phyloP scores from a whole-genome alignment of 805 yeast genomes.

The Candida adriatica region DNA sequence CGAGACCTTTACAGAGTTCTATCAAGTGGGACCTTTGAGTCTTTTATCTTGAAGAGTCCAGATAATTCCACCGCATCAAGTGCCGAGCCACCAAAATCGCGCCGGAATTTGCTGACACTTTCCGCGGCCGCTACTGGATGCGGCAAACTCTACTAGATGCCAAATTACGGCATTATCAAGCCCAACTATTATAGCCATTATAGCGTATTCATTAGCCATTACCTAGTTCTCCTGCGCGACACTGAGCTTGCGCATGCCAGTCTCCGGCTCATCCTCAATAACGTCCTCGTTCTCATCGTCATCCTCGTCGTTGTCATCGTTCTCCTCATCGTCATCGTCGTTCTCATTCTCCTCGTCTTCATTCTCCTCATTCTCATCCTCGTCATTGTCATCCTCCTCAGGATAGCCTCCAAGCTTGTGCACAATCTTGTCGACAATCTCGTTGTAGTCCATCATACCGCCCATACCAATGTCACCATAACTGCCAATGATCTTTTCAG shows the following conservation, averaged over 20 bases:
- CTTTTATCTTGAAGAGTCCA: no score
- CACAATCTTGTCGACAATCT: slow-evolving; percentile 80
- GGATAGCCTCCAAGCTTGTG: slow-evolving; percentile 62
- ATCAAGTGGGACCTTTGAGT: no score
- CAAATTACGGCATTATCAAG: slow-evolving; percentile 1
- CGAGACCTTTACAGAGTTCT: no score
- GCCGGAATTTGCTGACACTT: no score
- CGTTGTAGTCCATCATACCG: slow-evolving; percentile 98
- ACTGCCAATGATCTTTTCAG: slow-evolving; percentile 85
- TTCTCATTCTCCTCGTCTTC: slow-evolving; percentile 31
- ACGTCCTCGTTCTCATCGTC: slow-evolving; percentile 13
- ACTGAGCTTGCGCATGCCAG: slow-evolving; percentile 25
- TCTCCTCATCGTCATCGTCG: slow-evolving; percentile 10
- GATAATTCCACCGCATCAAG: no score
- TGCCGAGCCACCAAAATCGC: no score
- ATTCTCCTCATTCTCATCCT: slow-evolving; percentile 38
- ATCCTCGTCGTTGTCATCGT: slow-evolving; percentile 14
- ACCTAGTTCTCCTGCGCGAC: slow-evolving; percentile 17
- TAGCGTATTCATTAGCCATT: no score
- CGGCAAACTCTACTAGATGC: not conserved
- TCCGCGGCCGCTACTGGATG: no score
- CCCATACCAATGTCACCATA: slow-evolving; percentile 99
- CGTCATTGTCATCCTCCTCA: slow-evolving; percentile 44
- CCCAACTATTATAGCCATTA: slow-evolving; percentile 2
- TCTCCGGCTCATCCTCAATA: slow-evolving; percentile 14